Evolutionary conservation across 768 basidiomycete genomes (phyloP).

Genomic region (Auricularia auricula-judae): DNA sequence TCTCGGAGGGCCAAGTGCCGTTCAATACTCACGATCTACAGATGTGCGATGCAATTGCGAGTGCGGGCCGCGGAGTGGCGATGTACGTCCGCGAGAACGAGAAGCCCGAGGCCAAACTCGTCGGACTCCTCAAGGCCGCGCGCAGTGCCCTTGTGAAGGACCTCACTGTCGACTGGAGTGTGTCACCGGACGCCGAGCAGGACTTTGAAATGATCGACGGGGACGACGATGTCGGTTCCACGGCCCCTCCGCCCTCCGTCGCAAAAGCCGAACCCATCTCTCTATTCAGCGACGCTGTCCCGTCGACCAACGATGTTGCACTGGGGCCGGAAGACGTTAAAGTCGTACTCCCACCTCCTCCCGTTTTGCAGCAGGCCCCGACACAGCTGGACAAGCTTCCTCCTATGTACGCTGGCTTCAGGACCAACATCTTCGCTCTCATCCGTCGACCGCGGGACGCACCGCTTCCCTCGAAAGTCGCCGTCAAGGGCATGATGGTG

Average conservation of each 20-base stretch:
- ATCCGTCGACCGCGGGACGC: not conserved
- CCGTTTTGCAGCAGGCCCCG: conserved; percentile 9
- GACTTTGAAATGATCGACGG: conserved; percentile 9
- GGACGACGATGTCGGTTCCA: not conserved
- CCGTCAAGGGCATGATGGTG: conserved; percentile 2
- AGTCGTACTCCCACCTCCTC: conserved; percentile 7
- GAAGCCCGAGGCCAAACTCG: conserved; percentile 37
- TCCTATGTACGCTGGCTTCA: conserved; percentile 5
- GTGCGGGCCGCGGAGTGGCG: conserved; percentile 39
- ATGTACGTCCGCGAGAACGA: conserved; percentile 36
- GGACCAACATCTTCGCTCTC: conserved; percentile 10
- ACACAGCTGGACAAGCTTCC: not conserved
- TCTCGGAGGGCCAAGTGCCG: not conserved
- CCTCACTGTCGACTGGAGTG: conserved; percentile 39
- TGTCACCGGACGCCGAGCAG: not conserved
- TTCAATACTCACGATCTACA: not conserved
- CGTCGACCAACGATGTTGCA: not conserved
- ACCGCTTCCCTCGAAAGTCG: not conserved
- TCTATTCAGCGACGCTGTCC: not conserved
- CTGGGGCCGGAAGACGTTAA: not conserved
- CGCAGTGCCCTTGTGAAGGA: conserved; percentile 33
- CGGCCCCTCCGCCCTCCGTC: not conserved
- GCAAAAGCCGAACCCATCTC: not conserved
- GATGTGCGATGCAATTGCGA: conserved; percentile 43
- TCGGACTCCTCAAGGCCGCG: conserved; percentile 40